Base-by-base conservation (phyloP, 192 early-diverging fungal genomes). In the Jimgerdemannia flammicorona region DNA sequence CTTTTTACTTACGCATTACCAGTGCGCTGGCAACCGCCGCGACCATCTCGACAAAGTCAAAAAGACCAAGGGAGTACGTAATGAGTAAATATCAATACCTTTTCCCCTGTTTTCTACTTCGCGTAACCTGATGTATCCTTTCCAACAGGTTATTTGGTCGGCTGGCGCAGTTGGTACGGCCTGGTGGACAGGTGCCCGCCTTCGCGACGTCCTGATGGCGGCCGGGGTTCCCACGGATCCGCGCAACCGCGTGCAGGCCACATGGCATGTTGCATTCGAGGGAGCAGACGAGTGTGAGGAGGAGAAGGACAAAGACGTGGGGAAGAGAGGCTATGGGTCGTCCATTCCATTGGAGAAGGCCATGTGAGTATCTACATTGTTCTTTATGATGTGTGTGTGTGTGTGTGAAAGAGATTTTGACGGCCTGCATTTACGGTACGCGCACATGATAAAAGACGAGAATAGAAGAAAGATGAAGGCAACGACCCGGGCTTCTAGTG, bases 11-110 rank as follows among this genome's bases (percentile, higher is more conserved):
- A 29, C 29, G 29, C 29, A 29, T 29, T 29, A 29, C n/a, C 87
- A 95, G 83, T 96, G 95, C 75, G 95, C 95, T 19, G 95, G 95
- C 40, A 96, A 96, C 75, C 85, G 95, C 42, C 85, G 95, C 44
- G 91, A 93, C 66, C 92, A 93, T 3, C 89, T 95, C 75, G 86
- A 93, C 80, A 86, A 86, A 40, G 89, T 90, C 73, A 93, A 93
- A 75, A 83, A 89, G 3, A 91, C 91, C 66, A 93, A 93, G 72
- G 95, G 95, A 54, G 81, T 82, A 77, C 67, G 77, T 66, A 69
- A 17, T 40, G 14, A 14, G 14, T 70, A 3, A 6, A 8, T 74
- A 64, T 6, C 29, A 72, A 9, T 39, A 39, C 29, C 10, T 14
- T 65, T 29, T 65, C 40, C 43, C 67, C 65, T 43, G 3, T 6